Conservation (phyloP, 306 rosid genomes). For the Urtica urens region DNA sequence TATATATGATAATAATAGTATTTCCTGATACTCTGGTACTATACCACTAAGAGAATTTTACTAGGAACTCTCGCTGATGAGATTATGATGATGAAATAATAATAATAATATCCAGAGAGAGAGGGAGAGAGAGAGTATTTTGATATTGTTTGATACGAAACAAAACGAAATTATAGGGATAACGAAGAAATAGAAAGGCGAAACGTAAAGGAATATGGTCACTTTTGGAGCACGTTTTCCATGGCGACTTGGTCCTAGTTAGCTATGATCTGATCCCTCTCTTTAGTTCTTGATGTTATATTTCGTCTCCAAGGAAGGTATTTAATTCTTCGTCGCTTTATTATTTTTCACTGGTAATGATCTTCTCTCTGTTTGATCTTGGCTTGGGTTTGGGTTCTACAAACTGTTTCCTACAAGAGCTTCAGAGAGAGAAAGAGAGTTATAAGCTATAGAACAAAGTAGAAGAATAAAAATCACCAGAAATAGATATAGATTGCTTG, state of each 20-base stretch:
- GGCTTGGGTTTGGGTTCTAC: neutral
- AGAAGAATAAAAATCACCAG: constrained; percentile 15
- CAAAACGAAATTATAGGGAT: neutral
- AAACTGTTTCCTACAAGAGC: constrained; percentile 10
- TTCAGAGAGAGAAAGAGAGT: neutral
- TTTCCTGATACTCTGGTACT: too few relatives aligned
- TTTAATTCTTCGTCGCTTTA: constrained; percentile 12
- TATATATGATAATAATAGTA: too few relatives aligned
- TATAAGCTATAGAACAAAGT: constrained; percentile 3
- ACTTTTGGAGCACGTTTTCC: constrained; percentile 32
- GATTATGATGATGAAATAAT: neutral
- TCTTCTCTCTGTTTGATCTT: constrained; percentile 9
- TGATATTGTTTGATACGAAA: neutral
- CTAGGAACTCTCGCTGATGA: neutral
- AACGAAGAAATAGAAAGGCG: neutral
- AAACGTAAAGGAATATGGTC: constrained; percentile 14
- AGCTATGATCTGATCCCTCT: neutral
- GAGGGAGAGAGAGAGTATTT: too few relatives aligned
- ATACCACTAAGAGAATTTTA: too few relatives aligned
- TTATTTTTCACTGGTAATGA: constrained; percentile 5
- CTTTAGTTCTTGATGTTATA: neutral
- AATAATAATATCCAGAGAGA: neutral
- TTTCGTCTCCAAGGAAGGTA: constrained; percentile 11
- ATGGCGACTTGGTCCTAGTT: constrained; percentile 6
- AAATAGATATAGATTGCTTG: constrained; percentile 47